Percentiles rank a stretch among this genome's conserved stretches.
These are phyloP conservation scores for Acephala macrosclerotiorum DNA, from an alignment of 2,329 filamentous ascomycete genomes.

Conservation along the genomic window DNA sequence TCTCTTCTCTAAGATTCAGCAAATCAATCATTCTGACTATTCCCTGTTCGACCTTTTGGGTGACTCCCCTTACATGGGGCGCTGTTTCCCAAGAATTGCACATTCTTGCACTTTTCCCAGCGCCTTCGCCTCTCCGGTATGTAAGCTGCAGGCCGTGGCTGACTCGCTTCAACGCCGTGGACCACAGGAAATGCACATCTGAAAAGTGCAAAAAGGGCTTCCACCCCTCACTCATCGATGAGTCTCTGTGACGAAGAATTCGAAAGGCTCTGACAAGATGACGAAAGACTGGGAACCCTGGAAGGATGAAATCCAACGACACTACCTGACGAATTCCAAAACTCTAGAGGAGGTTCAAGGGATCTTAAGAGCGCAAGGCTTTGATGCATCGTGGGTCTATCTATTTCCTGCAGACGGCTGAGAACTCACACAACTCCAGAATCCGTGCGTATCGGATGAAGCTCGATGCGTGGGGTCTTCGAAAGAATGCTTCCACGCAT, in stretches of 20 bases:
- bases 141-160: background rate
- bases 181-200: background rate
- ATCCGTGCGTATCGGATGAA: slow-evolving; percentile 31
- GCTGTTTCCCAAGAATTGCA: no score
- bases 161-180: no score
- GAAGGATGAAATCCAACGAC: slow-evolving; percentile 29
- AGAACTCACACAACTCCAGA: slow-evolving; percentile 4
- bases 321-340: slow-evolving; percentile 27
- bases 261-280: slow-evolving; percentile 20
- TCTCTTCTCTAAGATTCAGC: no score
- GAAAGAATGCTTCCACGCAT: slow-evolving; percentile 20
- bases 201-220: background rate
- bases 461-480: slow-evolving; percentile 30
- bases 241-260: no score
- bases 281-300: slow-evolving; percentile 31
- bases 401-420: background rate
- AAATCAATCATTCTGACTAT: no score
- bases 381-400: slow-evolving; percentile 31
- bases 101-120: background rate
- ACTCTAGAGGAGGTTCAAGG: slow-evolving; percentile 29
- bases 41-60: no score
- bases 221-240: background rate
- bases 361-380: slow-evolving; percentile 24
- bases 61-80: no score
- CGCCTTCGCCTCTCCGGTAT: no score